Percentiles rank a stretch among this genome's conserved stretches.
These are phyloP conservation scores for Aspergillus glaucus DNA, from an alignment of 2,329 filamentous ascomycete genomes.

Conservation along the genomic window DNA sequence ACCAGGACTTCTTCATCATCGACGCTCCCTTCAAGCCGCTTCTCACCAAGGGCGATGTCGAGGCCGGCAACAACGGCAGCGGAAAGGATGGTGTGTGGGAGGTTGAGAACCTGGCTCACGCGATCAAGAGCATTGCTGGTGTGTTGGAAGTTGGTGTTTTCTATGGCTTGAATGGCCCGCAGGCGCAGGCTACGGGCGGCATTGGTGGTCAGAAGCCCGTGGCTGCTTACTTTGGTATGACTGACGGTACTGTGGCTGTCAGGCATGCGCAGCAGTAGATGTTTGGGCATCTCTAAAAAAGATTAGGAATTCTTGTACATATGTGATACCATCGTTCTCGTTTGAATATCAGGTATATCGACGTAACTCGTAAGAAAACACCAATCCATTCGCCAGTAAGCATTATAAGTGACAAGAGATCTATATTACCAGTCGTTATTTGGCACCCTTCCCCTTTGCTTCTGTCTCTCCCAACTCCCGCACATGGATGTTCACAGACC, in stretches of 20 bases:
- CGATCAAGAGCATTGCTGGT: conserved; percentile 74
- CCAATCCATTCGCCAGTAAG: conserved; percentile 8
- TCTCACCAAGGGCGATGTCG: conserved; percentile 55
- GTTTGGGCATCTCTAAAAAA: not conserved
- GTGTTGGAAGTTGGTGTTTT: conserved; percentile 92
- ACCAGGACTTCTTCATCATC: conserved; percentile 83
- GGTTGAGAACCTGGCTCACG: conserved; percentile 64
- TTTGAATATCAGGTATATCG: not conserved
- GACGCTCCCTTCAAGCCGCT: conserved; percentile 82
- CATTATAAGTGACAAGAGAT: conserved; percentile 7
- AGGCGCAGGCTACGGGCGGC: conserved; percentile 56
- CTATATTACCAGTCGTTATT: conserved; percentile 38
- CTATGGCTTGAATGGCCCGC: conserved; percentile 68
- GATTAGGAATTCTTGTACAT: not conserved
- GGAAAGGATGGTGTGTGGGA: conserved; percentile 69
- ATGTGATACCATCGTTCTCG: conserved; percentile 11
- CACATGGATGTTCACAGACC: conserved; percentile 69
- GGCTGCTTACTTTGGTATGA: conserved; percentile 91
- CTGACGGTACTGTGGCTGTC: conserved; percentile 63
- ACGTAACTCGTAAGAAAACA: not conserved
- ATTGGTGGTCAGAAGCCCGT: conserved; percentile 81
- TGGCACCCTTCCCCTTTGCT: conserved; percentile 75
- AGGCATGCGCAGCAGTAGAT: conserved; percentile 31
- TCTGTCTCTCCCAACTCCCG: conserved; percentile 81
- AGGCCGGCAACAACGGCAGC: conserved; percentile 44